These are phyloP conservation scores for Themeda triandra DNA, from an alignment of 176 grass and related monocot species.

Conservation along the genomic window DNA sequence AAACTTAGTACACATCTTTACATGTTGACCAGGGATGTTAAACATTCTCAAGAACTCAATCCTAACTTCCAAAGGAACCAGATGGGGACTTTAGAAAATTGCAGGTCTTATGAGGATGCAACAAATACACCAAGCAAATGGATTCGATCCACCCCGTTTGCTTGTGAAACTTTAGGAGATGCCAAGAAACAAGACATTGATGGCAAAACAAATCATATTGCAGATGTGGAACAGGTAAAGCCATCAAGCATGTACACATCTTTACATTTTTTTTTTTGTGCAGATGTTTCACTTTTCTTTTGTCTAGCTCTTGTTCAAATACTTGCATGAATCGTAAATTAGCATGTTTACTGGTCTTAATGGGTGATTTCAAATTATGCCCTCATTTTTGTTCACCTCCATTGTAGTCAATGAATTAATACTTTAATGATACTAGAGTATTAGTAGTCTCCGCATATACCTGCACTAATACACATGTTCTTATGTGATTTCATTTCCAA, in stretches of 20 bases:
- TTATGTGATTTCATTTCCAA: neutral
- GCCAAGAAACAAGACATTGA: conserved; percentile 22
- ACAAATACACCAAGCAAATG: conserved; percentile 20
- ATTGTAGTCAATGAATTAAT: neutral
- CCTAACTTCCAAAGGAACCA: conserved; percentile 32
- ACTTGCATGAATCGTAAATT: neutral
- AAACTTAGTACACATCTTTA: neutral
- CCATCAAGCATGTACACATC: no score
- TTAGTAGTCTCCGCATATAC: neutral
- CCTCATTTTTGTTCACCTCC: neutral
- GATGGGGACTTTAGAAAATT: conserved; percentile 38
- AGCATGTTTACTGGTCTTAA: neutral
- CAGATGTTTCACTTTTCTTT: neutral
- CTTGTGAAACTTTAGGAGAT: conserved; percentile 1
- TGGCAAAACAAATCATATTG: conserved; percentile 29
- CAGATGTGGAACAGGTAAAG: no score
- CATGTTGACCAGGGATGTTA: conserved; percentile 34
- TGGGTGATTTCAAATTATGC: neutral
- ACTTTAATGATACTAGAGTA: neutral
- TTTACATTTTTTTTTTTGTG: no score
- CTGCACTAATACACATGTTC: neutral
- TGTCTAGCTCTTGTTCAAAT: neutral
- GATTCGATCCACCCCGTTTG: neutral
- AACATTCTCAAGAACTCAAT: conserved; percentile 24
- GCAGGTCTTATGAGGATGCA: conserved; percentile 21